phyloP scores from a whole-genome alignment of 2,329 filamentous ascomycete species.

The Alternaria gaisen region DNA sequence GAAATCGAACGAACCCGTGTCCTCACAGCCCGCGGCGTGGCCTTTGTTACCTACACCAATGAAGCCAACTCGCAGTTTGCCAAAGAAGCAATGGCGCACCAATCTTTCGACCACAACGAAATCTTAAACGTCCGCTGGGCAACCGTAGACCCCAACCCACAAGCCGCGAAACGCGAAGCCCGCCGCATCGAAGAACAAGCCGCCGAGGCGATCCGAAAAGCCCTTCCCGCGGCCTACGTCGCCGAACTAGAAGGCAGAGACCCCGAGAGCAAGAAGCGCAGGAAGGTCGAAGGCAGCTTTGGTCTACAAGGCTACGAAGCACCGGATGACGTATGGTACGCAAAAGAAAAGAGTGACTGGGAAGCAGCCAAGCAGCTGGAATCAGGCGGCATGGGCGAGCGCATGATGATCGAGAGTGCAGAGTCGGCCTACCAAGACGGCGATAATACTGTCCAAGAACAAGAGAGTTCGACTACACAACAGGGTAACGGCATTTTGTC shows the following conservation, averaged over 20 bases:
- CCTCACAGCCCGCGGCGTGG: slow-evolving; percentile 87
- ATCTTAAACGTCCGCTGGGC: slow-evolving; percentile 97
- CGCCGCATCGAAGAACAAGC: slow-evolving; percentile 92
- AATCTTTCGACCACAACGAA: slow-evolving; percentile 89
- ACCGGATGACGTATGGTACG: slow-evolving; percentile 93
- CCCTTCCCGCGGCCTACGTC: slow-evolving; percentile 87
- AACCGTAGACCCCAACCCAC: slow-evolving; percentile 93
- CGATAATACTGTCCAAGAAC: slow-evolving; percentile 22
- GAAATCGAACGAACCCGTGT: slow-evolving; percentile 89
- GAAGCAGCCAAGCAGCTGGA: slow-evolving; percentile 70
- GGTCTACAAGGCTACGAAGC: slow-evolving; percentile 92
- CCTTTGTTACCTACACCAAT: slow-evolving; percentile 93
- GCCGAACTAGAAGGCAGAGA: slow-evolving; percentile 94
- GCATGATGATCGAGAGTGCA: slow-evolving; percentile 57
- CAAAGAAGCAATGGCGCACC: slow-evolving; percentile 93
- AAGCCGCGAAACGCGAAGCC: slow-evolving; percentile 91
- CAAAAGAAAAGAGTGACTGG: slow-evolving; percentile 74
- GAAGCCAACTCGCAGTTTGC: slow-evolving; percentile 63
- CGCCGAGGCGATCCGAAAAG: slow-evolving; percentile 88
- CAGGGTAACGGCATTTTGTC: slow-evolving; percentile 76
- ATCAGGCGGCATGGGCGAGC: slow-evolving; percentile 65
- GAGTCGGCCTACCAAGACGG: slow-evolving; percentile 45
- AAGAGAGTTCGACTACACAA: slow-evolving; percentile 15
- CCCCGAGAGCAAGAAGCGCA: slow-evolving; percentile 83
- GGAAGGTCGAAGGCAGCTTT: slow-evolving; percentile 86